Percentiles rank a stretch among this genome's conserved stretches.
phyloP scores from a whole-genome alignment of 192 early-diverging fungal genomes.

The Mortierella claussenii region DNA sequence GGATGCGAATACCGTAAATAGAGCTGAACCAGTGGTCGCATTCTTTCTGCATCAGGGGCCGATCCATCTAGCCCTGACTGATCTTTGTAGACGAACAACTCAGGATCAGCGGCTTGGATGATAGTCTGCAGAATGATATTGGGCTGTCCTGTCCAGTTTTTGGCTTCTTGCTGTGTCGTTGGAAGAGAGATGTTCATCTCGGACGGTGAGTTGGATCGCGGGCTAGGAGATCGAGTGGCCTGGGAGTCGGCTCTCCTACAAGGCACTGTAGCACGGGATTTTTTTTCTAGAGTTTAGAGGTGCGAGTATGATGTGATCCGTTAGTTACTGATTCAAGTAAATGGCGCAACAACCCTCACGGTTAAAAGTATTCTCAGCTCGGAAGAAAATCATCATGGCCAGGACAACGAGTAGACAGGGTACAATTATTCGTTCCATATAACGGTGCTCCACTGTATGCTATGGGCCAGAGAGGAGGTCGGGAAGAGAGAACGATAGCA shows the following conservation, averaged over 20 bases:
- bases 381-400: no score
- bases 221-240: background rate
- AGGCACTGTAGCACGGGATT: background rate
- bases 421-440: no score
- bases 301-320: background rate
- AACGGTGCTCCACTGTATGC: no score
- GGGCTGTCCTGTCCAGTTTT: constrained; percentile 5
- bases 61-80: background rate
- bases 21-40: constrained; percentile 21
- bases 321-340: no score
- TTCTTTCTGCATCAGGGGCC: constrained; percentile 1
- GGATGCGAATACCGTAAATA: constrained; percentile 42
- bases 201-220: background rate
- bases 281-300: constrained; percentile 8
- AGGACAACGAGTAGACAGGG: no score
- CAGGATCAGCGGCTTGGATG: constrained; percentile 4
- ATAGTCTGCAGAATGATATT: constrained; percentile 30
- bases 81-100: background rate
- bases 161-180: background rate
- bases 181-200: background rate
- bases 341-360: no score
- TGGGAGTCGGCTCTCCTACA: constrained; percentile 2
- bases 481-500: no score
- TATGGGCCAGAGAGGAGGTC: no score
- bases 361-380: no score